These are phyloP conservation scores for Dictyostelium purpureum DNA, from an alignment of 78 protist species.

Conservation along the genomic window DNA sequence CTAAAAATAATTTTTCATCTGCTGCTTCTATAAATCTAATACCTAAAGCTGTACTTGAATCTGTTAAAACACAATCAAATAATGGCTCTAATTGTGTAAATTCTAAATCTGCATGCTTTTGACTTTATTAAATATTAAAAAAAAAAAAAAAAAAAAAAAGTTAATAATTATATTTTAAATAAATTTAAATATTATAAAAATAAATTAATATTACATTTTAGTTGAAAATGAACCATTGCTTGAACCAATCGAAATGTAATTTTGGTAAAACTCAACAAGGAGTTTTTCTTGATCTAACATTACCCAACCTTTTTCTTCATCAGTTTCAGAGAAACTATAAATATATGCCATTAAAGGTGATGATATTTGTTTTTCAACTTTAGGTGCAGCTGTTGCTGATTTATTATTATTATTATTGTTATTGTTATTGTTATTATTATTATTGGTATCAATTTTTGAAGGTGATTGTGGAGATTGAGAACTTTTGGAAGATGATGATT, in stretches of 20 bases:
- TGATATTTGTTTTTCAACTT: not conserved
- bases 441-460: too few relatives aligned
- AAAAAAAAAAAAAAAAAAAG: not conserved
- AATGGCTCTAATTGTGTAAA: conserved; percentile 78
- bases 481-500: not conserved
- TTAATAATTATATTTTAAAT: not conserved
- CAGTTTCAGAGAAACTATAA: conserved; percentile 54
- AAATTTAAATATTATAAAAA: not conserved
- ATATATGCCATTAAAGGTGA: conserved; percentile 48
- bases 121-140: conserved; percentile 4
- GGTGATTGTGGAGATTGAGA: not conserved
- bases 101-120: conserved; percentile 77
- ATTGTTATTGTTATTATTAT: not conserved
- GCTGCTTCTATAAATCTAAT: conserved; percentile 53
- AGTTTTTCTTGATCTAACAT: conserved; percentile 65
- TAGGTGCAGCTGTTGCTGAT: not conserved
- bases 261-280: conserved; percentile 22
- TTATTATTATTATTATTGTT: not conserved
- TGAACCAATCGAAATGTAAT: conserved; percentile 13
- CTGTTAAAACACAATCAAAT: conserved; percentile 74
- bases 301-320: conserved; percentile 76
- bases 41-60: conserved; percentile 75
- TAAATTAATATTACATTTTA: conserved; percentile 25
- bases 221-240: not conserved
- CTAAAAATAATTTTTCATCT: conserved; percentile 50